phyloP scores from a whole-genome alignment of 495 filamentous ascomycete genomes.

The Bathelium albidoporum region DNA sequence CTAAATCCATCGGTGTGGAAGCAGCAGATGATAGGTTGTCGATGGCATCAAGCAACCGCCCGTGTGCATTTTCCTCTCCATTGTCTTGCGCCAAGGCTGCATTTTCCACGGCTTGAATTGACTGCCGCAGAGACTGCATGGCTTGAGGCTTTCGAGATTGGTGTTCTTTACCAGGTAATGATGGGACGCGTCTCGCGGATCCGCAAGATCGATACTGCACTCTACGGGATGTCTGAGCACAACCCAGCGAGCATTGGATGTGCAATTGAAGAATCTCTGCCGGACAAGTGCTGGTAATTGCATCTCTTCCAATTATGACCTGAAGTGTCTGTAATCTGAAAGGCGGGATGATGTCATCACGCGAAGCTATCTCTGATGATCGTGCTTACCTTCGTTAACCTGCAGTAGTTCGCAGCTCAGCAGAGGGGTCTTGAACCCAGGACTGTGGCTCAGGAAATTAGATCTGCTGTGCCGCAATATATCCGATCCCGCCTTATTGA shows the following conservation, averaged over 20 bases:
- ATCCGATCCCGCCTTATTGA: not conserved
- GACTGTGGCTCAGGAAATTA: not conserved
- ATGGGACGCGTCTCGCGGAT: not conserved
- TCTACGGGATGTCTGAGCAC: too few species aligned
- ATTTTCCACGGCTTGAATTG: not conserved
- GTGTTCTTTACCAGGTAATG: not conserved
- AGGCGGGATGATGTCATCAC: too few species aligned
- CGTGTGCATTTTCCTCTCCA: slow-evolving; percentile 3
- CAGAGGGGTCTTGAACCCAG: not conserved
- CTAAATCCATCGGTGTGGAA: not conserved
- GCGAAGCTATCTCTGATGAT: too few species aligned
- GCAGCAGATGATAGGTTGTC: not conserved
- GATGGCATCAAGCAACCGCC: slow-evolving; percentile 3
- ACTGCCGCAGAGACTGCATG: not conserved
- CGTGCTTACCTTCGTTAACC: too few species aligned
- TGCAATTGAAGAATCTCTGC: too few species aligned
- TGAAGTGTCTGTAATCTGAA: too few species aligned
- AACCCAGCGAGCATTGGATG: too few species aligned
- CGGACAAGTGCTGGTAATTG: too few species aligned
- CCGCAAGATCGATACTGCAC: not conserved
- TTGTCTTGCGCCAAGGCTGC: slow-evolving; percentile 4
- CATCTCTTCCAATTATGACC: too few species aligned
- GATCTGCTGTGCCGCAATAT: not conserved
- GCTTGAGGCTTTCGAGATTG: not conserved
- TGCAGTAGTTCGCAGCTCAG: not conserved